Conservation (phyloP, 2,329 filamentous ascomycete genomes). For the Verticillium klebahnii region DNA sequence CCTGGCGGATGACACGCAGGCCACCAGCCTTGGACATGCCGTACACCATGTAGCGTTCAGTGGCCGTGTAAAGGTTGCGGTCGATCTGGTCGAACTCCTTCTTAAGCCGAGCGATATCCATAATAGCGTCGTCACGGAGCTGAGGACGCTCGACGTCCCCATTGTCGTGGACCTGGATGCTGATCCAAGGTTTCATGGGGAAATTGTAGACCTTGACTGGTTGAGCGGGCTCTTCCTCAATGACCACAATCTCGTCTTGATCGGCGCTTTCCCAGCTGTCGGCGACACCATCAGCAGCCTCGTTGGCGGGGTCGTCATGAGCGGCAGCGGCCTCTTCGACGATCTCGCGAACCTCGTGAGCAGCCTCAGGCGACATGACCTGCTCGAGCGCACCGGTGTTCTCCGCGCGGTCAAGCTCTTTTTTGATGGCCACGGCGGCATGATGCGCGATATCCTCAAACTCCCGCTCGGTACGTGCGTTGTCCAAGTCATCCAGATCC, state of each 20-base stretch:
- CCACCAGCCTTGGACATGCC: conserved; percentile 91
- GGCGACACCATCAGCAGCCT: conserved; percentile 47
- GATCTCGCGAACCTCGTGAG: conserved; percentile 42
- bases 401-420: conserved; percentile 50
- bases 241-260: conserved; percentile 59
- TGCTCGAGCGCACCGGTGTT: conserved; percentile 51
- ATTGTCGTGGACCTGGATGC: conserved; percentile 67
- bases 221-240: conserved; percentile 61
- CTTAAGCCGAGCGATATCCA: conserved; percentile 91
- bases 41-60: conserved; percentile 88
- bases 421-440: conserved; percentile 44
- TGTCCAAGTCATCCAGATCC: conserved; percentile 44
- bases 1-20: conserved; percentile 88
- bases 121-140: conserved; percentile 75
- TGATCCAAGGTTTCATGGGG: conserved; percentile 93
- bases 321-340: conserved; percentile 52
- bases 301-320: not conserved
- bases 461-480: conserved; percentile 48
- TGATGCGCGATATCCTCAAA: conserved; percentile 44
- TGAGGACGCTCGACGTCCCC: conserved; percentile 51
- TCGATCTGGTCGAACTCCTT: conserved; percentile 98
- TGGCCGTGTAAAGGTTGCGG: conserved; percentile 85
- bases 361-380: conserved; percentile 43
- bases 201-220: conserved; percentile 87
- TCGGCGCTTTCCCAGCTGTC: conserved; percentile 92